Evolutionary conservation across 169 alveolate genomes (phyloP).

Genomic region (Plasmodium chabaudi): DNA sequence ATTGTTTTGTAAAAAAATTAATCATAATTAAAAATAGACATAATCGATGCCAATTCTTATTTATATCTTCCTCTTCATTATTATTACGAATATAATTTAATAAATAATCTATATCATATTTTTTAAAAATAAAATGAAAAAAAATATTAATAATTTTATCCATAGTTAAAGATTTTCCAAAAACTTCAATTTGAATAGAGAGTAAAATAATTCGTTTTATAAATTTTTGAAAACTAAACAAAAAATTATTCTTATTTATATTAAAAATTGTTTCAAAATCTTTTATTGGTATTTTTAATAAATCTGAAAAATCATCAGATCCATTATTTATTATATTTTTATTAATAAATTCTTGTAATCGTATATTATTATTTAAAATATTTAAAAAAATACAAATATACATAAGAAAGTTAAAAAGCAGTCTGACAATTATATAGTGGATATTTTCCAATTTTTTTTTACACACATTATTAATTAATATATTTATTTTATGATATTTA

Average conservation of each 20-base stretch:
- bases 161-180: conserved; percentile 2
- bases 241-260: conserved; percentile 9
- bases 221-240: conserved; percentile 24
- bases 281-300: conserved; percentile 10
- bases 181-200: conserved; percentile 31
- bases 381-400: conserved; percentile 45
- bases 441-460: conserved; percentile 18
- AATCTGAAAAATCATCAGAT: background rate
- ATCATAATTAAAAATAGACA: conserved; percentile 9
- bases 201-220: conserved; percentile 17
- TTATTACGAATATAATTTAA: conserved; percentile 1
- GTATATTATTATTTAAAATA: conserved; percentile 29
- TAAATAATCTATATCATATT: background rate
- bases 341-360: conserved; percentile 12
- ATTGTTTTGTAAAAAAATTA: conserved; percentile 59
- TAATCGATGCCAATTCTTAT: conserved; percentile 11
- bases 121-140: conserved; percentile 25
- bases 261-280: conserved; percentile 3
- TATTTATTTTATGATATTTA: conserved; percentile 25
- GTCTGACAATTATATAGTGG: conserved; percentile 43
- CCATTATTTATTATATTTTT: conserved; percentile 1
- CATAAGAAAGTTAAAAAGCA: conserved; percentile 33
- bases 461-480: background rate
- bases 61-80: background rate
- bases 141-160: conserved; percentile 17